Evolutionary conservation across 1,139 yeast genomes (phyloP), one percentile per base, ranked within the genome.

Genomic region (Geotrichum restrictum): DNA sequence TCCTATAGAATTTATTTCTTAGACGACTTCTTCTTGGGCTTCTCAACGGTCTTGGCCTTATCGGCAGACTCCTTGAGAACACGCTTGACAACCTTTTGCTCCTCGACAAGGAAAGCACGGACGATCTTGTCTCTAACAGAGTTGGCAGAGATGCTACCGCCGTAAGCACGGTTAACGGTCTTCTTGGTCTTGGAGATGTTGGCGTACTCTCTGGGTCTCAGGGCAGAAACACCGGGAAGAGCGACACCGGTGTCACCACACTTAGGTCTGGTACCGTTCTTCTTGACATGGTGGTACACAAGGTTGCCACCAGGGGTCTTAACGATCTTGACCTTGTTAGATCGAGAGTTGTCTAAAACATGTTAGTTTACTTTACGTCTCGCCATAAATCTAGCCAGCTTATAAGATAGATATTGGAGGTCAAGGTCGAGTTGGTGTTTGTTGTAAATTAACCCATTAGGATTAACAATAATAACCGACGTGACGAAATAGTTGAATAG

Each of bases 251-350:
- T 87, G 84, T 89, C 98, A 83, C 97, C 98, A 81, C 98, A 93
- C 81, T 89, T 91, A 77, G 94, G 95, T 79, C 94, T 85, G 73
- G 96, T 77, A 72, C 95, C 96, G 70, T 74, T 74, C 85, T 93
- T 93, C 86, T 89, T 89, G 75, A 88, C 80, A 81, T 93, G 98
- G 78, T 88, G 96, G 76, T 95, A 95, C 74, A 89, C 85, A 76
- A 93, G 84, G 78, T 84, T 85, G 74, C 97, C 97, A 82, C 98
- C 98, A 77, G 98, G 98, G 79, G 98, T 93, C 87, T 89, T 93
- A 71, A 91, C 95, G 78, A 91, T 94, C 93, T 88, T 89, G 82
- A 91, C 91, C 83, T 85, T 87, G 96, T 93, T 93, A 69, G 98
- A 91, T 78, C 84, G 86, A 84, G 97, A 88, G 95, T 91, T 91